Evolutionary conservation across 192 early-diverging fungal species (phyloP), one percentile per base, ranked within the genome.

Genomic region (Gigaspora rosea): DNA sequence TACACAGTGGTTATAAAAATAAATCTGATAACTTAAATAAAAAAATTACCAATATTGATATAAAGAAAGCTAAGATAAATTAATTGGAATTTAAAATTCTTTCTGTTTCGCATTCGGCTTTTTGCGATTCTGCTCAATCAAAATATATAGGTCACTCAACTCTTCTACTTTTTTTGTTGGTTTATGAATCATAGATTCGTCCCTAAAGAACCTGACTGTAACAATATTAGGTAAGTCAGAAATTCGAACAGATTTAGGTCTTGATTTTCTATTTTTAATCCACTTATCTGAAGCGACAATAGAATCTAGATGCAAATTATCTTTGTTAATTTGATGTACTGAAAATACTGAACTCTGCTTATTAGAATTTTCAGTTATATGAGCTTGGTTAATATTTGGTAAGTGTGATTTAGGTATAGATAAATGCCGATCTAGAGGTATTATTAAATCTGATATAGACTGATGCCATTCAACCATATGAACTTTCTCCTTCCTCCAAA

Each of bases 161-260:
- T 35, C 71, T 67, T 35, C 35, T 73, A 41, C 71, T 73, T 58
- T 73, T 58, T 73, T 58, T 56, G 46, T 73, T n/a, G n/a, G n/a
- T n/a, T n/a, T n/a, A n/a, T n/a, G n/a, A n/a, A n/a, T n/a, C n/a
- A n/a, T n/a, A n/a, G 7, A 46, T 27, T 36, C 27, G n/a, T n/a
- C n/a, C n/a, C n/a, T n/a, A n/a, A n/a, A n/a, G n/a, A n/a, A n/a
- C n/a, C n/a, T n/a, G n/a, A n/a, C n/a, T n/a, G n/a, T n/a, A n/a
- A n/a, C n/a, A n/a, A n/a, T n/a, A n/a, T n/a, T 73, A 57, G 71
- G 50, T 72, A 50, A 72, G 18, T 72, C 71, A 72, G 49, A 72
- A 72, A 57, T 72, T 72, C 54, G 71, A 57, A 72, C 71, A 72
- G 50, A 72, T 46, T 57, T 72, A 58, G 71, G 35, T 73, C 71